Evolutionary conservation across 306 rosid species (phyloP).

Genomic region (Chamaecrista fasciculata): DNA sequence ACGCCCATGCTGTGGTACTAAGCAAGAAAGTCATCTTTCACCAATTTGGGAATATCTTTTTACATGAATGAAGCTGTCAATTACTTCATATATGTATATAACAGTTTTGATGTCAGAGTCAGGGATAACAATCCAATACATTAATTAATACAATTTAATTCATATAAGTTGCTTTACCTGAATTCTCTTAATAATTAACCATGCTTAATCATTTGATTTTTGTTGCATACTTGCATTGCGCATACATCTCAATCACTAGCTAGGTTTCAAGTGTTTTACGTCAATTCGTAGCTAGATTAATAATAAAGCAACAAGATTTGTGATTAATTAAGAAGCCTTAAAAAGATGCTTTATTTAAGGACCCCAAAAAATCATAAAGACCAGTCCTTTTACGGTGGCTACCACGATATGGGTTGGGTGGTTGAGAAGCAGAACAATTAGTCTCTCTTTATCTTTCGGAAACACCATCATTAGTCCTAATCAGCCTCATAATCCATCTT

Average conservation of each 20-base stretch:
- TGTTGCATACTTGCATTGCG: no score
- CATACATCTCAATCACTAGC: no score
- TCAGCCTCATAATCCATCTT: conserved; percentile 39
- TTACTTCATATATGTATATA: not conserved
- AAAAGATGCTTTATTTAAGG: conserved; percentile 49
- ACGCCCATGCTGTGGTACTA: not conserved
- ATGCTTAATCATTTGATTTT: no score
- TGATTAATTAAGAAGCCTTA: conserved; percentile 42
- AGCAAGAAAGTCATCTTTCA: not conserved
- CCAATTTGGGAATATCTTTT: not conserved
- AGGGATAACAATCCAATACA: not conserved
- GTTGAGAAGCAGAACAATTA: conserved; percentile 64
- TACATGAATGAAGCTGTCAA: not conserved
- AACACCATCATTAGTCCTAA: conserved; percentile 50
- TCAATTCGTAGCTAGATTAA: not conserved
- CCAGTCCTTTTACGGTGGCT: conserved; percentile 45
- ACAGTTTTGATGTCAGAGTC: not conserved
- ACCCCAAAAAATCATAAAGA: conserved; percentile 47
- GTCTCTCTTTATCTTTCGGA: conserved; percentile 41
- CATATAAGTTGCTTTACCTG: no score
- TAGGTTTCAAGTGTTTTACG: no score
- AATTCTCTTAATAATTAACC: no score
- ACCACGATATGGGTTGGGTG: conserved; percentile 64
- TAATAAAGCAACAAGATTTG: conserved; percentile 30
- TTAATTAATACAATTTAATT: not conserved